These are phyloP conservation scores for Clarkia xantiana DNA, from an alignment of 345 rosid species.

Conservation along the genomic window DNA sequence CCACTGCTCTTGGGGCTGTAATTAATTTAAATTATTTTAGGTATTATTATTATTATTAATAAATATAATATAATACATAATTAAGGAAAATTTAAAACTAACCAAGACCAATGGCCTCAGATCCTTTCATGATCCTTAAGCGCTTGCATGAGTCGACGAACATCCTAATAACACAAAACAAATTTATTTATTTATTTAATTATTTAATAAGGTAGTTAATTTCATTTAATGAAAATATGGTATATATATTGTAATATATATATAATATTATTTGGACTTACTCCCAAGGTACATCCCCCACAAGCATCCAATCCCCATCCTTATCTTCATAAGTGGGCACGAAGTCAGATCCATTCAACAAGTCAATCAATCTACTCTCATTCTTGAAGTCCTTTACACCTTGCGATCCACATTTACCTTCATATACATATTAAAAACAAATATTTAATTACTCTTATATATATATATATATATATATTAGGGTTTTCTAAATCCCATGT, in stretches of 20 bases:
- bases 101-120: constrained; percentile 75
- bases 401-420: constrained; percentile 58
- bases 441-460: too few relatives aligned
- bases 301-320: constrained; percentile 93
- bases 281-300: constrained; percentile 94
- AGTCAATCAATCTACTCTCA: constrained; percentile 64
- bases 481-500: too few relatives aligned
- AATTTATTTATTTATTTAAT: too few relatives aligned
- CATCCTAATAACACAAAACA: constrained; percentile 24
- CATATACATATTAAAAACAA: too few relatives aligned
- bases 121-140: constrained; percentile 60
- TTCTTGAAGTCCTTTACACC: constrained; percentile 76
- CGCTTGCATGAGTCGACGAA: constrained; percentile 70
- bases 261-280: constrained; percentile 15
- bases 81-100: too few relatives aligned
- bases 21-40: neutral
- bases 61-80: too few relatives aligned
- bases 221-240: too few relatives aligned
- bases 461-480: too few relatives aligned
- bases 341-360: constrained; percentile 65
- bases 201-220: too few relatives aligned
- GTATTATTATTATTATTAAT: too few relatives aligned
- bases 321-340: constrained; percentile 78
- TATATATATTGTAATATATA: neutral
- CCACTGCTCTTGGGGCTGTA: constrained; percentile 68